A percentile compares a stretch with the other conserved stretches of the same genome.
These are phyloP conservation scores for Lactarius pseudohatsudake DNA, from an alignment of 768 basidiomycete species.

Conservation along the genomic window DNA sequence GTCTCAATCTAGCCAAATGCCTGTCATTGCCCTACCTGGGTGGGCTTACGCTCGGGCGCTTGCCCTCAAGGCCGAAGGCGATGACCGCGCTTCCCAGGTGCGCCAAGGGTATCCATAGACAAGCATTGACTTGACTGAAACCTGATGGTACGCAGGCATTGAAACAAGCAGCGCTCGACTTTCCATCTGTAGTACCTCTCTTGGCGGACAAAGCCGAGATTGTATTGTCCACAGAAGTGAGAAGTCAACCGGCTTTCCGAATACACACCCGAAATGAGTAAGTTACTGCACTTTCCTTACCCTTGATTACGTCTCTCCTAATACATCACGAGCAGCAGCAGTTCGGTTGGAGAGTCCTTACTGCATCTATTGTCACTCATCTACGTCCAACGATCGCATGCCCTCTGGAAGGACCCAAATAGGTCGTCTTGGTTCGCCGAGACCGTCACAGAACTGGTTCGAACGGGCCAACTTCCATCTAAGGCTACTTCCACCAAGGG, in stretches of 20 bases:
- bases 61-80: conserved; percentile 48
- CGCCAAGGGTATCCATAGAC: conserved; percentile 6
- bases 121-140: conserved; percentile 37
- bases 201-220: conserved; percentile 86
- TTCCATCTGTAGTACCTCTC: conserved; percentile 79
- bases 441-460: conserved; percentile 49
- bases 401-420: conserved; percentile 78
- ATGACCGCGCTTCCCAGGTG: conserved; percentile 15
- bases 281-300: conserved; percentile 29
- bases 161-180: conserved; percentile 68
- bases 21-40: conserved; percentile 62
- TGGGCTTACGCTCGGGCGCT: conserved; percentile 74
- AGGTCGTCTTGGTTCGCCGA: conserved; percentile 66
- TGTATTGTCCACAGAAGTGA: conserved; percentile 53
- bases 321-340: conserved; percentile 1
- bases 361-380: conserved; percentile 85
- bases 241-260: conserved; percentile 61
- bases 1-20: conserved; percentile 34
- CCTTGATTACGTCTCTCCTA: neutral
- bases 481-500: conserved; percentile 38
- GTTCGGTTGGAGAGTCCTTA: conserved; percentile 38
- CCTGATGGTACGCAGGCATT: conserved; percentile 68
- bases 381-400: conserved; percentile 74
- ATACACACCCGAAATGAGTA: conserved; percentile 69
- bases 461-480: conserved; percentile 35